Conservation (phyloP, 257 asterid genomes). For the Cordia subcordata region DNA sequence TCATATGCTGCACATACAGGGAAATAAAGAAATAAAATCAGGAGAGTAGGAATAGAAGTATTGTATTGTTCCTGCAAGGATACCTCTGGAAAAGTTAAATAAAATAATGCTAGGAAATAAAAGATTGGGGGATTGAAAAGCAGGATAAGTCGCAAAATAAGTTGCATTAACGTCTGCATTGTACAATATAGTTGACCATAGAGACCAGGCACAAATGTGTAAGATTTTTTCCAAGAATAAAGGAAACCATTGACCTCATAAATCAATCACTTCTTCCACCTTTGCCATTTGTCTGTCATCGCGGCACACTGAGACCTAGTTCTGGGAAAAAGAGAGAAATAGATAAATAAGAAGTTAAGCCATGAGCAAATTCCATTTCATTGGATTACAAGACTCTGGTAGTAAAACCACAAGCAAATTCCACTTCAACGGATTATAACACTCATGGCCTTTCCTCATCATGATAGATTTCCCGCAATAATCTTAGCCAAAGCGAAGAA, state of each 20-base stretch:
- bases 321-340: constrained; percentile 40
- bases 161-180: not conserved
- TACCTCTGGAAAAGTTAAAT: not conserved
- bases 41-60: not conserved
- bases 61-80: constrained; percentile 3
- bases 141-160: not conserved
- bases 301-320: constrained; percentile 72
- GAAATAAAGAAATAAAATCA: too few species aligned
- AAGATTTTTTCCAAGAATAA: not conserved
- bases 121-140: not conserved
- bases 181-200: constrained; percentile 2
- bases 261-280: constrained; percentile 29
- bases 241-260: constrained; percentile 4
- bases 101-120: not conserved
- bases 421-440: too few species aligned
- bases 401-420: too few species aligned
- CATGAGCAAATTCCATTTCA: not conserved
- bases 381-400: too few species aligned
- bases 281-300: constrained; percentile 39
- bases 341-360: constrained; percentile 14
- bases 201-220: not conserved
- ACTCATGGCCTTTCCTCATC: too few species aligned
- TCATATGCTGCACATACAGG: not conserved
- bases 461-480: not conserved
- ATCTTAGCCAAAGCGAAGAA: not conserved